phyloP scores from a whole-genome alignment of 2,329 filamentous ascomycete species.

The Penicillium sp. region DNA sequence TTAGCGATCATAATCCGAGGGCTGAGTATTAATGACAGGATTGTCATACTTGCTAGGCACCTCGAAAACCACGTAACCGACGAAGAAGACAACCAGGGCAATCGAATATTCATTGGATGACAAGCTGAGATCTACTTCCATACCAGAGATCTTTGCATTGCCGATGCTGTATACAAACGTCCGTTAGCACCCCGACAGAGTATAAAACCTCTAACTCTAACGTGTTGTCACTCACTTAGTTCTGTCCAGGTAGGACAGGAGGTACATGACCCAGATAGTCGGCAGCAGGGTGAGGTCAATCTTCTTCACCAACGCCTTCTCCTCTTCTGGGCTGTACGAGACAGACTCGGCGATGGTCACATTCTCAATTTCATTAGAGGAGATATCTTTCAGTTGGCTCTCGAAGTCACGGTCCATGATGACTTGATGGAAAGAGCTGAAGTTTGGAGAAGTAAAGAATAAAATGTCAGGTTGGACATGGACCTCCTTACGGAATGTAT shows the following conservation, averaged over 20 bases:
- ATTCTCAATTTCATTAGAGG: slow-evolving; percentile 20
- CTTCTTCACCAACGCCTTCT: slow-evolving; percentile 47
- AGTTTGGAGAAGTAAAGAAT: neutral
- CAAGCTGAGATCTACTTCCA: slow-evolving; percentile 20
- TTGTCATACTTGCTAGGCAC: slow-evolving; percentile 48
- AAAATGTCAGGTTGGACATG: neutral
- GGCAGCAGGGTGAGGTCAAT: slow-evolving; percentile 47
- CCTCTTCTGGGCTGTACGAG: slow-evolving; percentile 29
- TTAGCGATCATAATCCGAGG: neutral
- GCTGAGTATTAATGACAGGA: neutral
- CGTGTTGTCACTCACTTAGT: slow-evolving; percentile 17
- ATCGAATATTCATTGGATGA: slow-evolving; percentile 49
- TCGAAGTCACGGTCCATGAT: slow-evolving; percentile 4
- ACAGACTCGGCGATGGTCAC: slow-evolving; percentile 3
- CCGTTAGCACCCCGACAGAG: neutral
- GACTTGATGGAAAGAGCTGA: neutral
- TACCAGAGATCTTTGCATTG: slow-evolving; percentile 27
- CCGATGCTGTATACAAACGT: slow-evolving; percentile 15
- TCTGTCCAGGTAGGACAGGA: slow-evolving; percentile 46
- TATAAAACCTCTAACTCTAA: neutral
- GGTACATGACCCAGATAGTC: slow-evolving; percentile 51
- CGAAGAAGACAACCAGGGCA: slow-evolving; percentile 54
- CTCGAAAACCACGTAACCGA: slow-evolving; percentile 54
- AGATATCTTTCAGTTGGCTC: slow-evolving; percentile 7
- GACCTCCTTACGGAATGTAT: neutral